These are phyloP conservation scores for Closterium sp. DNA, from an alignment of 139 green algal species.

Conservation along the genomic window DNA sequence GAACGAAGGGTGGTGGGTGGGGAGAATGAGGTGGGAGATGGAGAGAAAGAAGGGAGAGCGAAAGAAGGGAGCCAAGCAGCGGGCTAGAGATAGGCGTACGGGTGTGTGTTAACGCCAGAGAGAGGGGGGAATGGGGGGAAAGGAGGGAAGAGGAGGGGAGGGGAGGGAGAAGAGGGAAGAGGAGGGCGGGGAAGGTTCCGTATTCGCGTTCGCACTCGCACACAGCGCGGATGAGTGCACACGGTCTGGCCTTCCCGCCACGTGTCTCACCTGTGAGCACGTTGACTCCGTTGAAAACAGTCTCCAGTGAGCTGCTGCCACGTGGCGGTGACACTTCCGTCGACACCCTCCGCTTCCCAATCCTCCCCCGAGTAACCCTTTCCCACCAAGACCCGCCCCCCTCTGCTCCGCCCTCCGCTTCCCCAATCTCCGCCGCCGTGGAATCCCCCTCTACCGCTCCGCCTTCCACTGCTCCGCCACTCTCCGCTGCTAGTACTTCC, in stretches of 20 bases:
- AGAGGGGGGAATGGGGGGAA: neutral
- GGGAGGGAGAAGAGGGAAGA: neutral
- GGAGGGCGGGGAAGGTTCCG: neutral
- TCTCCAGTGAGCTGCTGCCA: constrained; percentile 14
- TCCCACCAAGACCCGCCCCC: neutral
- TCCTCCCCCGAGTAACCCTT: neutral
- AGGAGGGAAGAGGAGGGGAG: neutral
- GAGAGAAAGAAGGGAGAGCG: neutral
- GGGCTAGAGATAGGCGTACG: too few relatives aligned
- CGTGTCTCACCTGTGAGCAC: constrained; percentile 15
- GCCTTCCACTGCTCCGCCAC: too few relatives aligned
- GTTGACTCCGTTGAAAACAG: constrained; percentile 25
- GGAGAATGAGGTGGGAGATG: neutral
- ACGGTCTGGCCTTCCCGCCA: neutral
- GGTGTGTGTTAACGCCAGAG: too few relatives aligned
- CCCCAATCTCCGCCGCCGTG: neutral
- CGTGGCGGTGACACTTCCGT: neutral
- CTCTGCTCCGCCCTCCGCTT: neutral
- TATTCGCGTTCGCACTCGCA: neutral
- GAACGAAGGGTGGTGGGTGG: too few relatives aligned
- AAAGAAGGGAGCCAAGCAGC: too few relatives aligned
- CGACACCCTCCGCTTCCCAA: neutral
- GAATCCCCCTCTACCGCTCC: neutral
- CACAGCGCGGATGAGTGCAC: neutral
- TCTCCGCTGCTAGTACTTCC: neutral